Evolutionary conservation across 495 filamentous ascomycete species (phyloP), one percentile per base, ranked within the genome.

Genomic region (Xeromyces bisporus): DNA sequence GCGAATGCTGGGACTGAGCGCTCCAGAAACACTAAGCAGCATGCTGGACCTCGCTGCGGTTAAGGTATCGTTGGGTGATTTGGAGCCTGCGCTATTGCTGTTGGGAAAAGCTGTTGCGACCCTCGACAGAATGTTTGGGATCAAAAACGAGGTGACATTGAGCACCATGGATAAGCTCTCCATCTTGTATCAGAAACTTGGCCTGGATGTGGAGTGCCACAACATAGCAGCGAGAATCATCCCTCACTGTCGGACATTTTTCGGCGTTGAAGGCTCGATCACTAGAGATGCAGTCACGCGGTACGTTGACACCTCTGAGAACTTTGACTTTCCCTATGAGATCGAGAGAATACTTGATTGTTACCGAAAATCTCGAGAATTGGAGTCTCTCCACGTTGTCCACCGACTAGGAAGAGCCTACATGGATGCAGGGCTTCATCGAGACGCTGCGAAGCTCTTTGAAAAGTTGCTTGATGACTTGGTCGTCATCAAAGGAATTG

Each of bases 21-120:
- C 47, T 5, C 49, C 49, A 10, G 46, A 53, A 9, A 53, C 49
- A 1, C 33, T 53, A 14, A 43, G 32, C 24, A 47, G 43, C 30
- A 53, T 53, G 49, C 46, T 50, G 30, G 40, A 48, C 20, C 39
- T 53, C 28, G 49, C 49, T 13, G 42, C 35, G 23, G 34, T 53
- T 7, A 50, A 50, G 23, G 38, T 43, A 9, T 32, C 32, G 3
- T 26, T 53, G 1, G 49, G 49, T 9, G 49, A 53, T 26, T 33
- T 50, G 3, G 46, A 50, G 29, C 38, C 49, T 1, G 49, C 49
- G 2, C 38, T 50, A 3, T 29, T 48, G 3, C 42, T 53, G 2
- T 33, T 53, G 0, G 46, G 50, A 28, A 45, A 53, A 18, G 46
- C 42, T 14, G 46, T 53, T n/a, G 43, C 49, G 2, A 38, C 46